A percentile compares a stretch with the other conserved stretches of the same genome.
phyloP scores from a whole-genome alignment of 345 rosid species.

The Murraya paniculata region DNA sequence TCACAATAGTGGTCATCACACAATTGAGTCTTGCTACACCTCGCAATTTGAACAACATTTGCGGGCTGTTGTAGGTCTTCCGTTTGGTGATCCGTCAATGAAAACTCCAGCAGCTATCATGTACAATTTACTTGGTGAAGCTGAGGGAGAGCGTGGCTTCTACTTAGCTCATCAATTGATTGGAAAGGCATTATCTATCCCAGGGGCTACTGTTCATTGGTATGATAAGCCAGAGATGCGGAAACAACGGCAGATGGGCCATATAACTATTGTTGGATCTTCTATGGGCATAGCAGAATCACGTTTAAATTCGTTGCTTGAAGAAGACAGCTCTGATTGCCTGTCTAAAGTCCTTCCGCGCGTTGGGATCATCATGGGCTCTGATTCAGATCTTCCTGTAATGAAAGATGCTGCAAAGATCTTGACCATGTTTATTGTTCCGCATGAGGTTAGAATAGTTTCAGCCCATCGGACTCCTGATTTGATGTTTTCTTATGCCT shows the following conservation, averaged over 20 bases:
- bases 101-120: constrained; percentile 84
- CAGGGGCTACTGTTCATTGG: constrained; percentile 91
- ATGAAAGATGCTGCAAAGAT: constrained; percentile 91
- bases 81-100: constrained; percentile 98
- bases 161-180: constrained; percentile 58
- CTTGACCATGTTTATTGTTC: constrained; percentile 61
- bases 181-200: constrained; percentile 59
- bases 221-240: constrained; percentile 98
- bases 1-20: constrained; percentile 98
- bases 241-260: constrained; percentile 95
- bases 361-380: constrained; percentile 95
- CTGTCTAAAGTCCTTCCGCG: constrained; percentile 46
- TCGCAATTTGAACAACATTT: constrained; percentile 93
- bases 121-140: constrained; percentile 94
- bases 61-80: constrained; percentile 89
- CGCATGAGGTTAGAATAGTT: constrained; percentile 63
- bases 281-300: constrained; percentile 65
- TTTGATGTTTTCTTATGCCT: constrained; percentile 80
- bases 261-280: constrained; percentile 78
- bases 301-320: constrained; percentile 51
- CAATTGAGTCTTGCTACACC: constrained; percentile 92
- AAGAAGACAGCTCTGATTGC: constrained; percentile 35
- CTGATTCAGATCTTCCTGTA: constrained; percentile 93
- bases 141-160: constrained; percentile 87
- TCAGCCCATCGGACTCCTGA: constrained; percentile 96